A percentile compares a stretch with the other conserved stretches of the same genome.
Conservation (phyloP, 23 red algal species). For the Cyanidiococcus yangmingshanensis region DNA sequence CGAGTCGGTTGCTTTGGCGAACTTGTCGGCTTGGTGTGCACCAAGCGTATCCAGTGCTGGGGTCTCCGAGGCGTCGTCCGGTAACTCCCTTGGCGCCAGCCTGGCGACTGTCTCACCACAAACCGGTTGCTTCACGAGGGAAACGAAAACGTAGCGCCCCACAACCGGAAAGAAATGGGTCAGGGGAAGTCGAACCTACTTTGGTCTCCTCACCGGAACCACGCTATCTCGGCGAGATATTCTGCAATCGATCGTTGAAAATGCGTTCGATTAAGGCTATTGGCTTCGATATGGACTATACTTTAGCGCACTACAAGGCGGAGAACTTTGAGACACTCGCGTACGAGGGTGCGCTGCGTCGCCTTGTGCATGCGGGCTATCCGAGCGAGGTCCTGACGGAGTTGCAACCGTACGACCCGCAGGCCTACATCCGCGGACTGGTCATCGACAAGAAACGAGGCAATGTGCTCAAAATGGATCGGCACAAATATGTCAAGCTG, state of each 20-base stretch:
- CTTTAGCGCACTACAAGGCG: constrained; percentile 74
- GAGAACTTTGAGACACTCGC: constrained; percentile 76
- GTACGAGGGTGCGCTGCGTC: constrained; percentile 61
- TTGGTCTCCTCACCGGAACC: neutral
- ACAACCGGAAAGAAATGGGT: neutral
- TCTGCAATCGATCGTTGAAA: constrained; percentile 94
- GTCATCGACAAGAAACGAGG: constrained; percentile 87
- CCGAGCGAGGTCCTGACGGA: constrained; percentile 42
- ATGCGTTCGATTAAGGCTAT: constrained; percentile 82
- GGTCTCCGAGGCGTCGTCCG: too few relatives aligned
- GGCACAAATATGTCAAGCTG: constrained; percentile 98
- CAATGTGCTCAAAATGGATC: constrained; percentile 96
- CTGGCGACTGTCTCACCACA: neutral
- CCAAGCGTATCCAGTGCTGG: too few relatives aligned
- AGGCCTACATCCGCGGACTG: constrained; percentile 69
- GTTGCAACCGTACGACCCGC: constrained; percentile 62
- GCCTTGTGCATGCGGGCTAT: constrained; percentile 60
- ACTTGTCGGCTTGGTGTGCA: too few relatives aligned
- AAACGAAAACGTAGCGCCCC: neutral
- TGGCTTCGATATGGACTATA: constrained; percentile 99
- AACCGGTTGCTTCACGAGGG: neutral
- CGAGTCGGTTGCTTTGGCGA: too few relatives aligned
- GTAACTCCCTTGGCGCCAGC: too few relatives aligned
- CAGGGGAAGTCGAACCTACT: neutral
- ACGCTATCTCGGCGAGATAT: constrained; percentile 72